These are phyloP conservation scores for Claviceps sorghi DNA, from an alignment of 2,329 filamentous ascomycete species.

Conservation along the genomic window DNA sequence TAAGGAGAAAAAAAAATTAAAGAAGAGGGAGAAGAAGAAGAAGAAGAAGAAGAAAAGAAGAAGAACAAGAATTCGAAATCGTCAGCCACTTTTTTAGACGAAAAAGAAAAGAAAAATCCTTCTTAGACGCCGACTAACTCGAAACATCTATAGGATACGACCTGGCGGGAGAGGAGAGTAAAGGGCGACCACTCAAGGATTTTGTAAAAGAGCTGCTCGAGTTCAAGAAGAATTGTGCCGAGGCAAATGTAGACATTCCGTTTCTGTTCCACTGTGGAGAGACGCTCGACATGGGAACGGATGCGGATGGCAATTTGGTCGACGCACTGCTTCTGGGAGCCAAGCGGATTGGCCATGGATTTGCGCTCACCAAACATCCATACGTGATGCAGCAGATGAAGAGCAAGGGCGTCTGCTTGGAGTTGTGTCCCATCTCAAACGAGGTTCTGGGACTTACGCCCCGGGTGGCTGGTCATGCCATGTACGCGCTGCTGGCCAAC, in stretches of 20 bases:
- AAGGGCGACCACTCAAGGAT: conserved; percentile 42
- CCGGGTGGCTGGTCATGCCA: conserved; percentile 48
- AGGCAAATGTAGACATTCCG: conserved; percentile 41
- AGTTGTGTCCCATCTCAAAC: conserved; percentile 65
- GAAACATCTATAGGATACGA: conserved; percentile 40
- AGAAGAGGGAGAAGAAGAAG: neutral
- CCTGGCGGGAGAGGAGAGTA: conserved; percentile 52
- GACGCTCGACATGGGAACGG: conserved; percentile 50
- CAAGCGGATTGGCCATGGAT: conserved; percentile 61
- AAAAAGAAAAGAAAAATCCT: neutral
- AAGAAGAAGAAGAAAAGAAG: neutral
- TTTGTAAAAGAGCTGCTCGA: conserved; percentile 40
- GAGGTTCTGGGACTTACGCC: conserved; percentile 58
- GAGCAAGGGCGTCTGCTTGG: conserved; percentile 50
- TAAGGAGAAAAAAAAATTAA: neutral
- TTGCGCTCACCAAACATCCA: conserved; percentile 52
- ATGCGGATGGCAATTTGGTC: conserved; percentile 52
- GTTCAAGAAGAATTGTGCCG: conserved; percentile 38
- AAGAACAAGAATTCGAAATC: neutral
- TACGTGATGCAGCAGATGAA: conserved; percentile 52
- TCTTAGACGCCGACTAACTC: neutral
- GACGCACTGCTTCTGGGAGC: conserved; percentile 52
- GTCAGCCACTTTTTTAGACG: neutral
- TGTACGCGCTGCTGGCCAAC: conserved; percentile 55
- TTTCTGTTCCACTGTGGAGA: conserved; percentile 69